Evolutionary conservation across 2,329 filamentous ascomycete genomes (phyloP).

Genomic region (Phialemoniopsis sp.): DNA sequence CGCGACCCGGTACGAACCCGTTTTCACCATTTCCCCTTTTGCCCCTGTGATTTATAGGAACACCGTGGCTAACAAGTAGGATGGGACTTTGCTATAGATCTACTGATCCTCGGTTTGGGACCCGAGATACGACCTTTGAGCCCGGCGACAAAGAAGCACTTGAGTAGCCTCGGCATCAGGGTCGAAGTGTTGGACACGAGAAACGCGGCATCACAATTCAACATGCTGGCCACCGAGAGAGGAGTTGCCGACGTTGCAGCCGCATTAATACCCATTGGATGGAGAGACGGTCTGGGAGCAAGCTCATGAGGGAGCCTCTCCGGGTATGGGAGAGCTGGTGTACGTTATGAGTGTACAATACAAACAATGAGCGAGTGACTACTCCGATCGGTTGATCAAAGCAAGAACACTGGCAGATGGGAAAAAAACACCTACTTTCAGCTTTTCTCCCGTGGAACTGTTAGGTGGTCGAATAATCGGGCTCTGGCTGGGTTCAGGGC

Average conservation of each 20-base stretch:
- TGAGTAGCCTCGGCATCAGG: slow-evolving; percentile 76
- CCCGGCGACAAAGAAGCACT: slow-evolving; percentile 65
- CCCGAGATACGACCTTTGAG: slow-evolving; percentile 71
- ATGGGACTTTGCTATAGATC: slow-evolving; percentile 47
- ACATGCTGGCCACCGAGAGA: slow-evolving; percentile 89
- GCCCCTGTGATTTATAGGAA: neutral
- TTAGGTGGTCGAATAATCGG: too few species aligned
- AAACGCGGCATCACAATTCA: slow-evolving; percentile 93
- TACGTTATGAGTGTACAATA: too few species aligned
- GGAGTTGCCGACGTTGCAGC: slow-evolving; percentile 83
- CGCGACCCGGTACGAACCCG: slow-evolving; percentile 70
- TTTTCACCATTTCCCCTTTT: neutral
- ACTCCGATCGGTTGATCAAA: too few species aligned
- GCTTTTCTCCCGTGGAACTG: too few species aligned
- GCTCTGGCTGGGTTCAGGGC: too few species aligned
- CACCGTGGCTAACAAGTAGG: neutral
- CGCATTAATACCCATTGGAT: slow-evolving; percentile 81
- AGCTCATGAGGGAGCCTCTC: slow-evolving; percentile 4
- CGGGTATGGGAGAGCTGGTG: neutral
- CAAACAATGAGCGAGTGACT: too few species aligned
- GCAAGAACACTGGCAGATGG: too few species aligned
- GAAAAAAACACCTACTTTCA: too few species aligned
- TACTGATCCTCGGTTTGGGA: slow-evolving; percentile 86
- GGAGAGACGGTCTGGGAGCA: slow-evolving; percentile 58
- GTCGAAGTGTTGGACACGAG: slow-evolving; percentile 88